Evolutionary conservation across 345 rosid genomes (phyloP).

Genomic region (Citrus maxima): DNA sequence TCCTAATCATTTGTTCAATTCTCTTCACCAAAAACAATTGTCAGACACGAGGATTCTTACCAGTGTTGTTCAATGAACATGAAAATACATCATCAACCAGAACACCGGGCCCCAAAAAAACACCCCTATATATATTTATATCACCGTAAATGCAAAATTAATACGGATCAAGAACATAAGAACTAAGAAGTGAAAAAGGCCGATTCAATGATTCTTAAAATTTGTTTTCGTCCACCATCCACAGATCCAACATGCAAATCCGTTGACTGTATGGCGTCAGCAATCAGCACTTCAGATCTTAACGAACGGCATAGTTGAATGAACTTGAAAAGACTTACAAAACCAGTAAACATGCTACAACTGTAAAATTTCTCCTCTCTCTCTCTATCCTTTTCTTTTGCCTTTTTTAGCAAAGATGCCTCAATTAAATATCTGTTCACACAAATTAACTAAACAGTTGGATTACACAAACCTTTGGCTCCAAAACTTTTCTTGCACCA

Average conservation of each 20-base stretch:
- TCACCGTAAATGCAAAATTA: not conserved
- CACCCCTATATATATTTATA: too few species aligned
- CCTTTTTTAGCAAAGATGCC: not conserved
- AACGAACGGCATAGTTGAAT: not conserved
- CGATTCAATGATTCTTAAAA: not conserved
- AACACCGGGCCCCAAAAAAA: too few species aligned
- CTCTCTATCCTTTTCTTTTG: not conserved
- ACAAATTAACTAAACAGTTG: not conserved
- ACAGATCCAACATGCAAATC: not conserved
- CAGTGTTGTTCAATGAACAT: too few species aligned
- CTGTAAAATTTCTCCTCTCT: not conserved
- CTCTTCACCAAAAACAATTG: too few species aligned
- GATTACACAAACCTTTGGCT: not conserved
- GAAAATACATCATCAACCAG: too few species aligned
- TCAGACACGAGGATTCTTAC: too few species aligned
- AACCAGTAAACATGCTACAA: not conserved
- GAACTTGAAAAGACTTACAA: not conserved
- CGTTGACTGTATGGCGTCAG: not conserved
- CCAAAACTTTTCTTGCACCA: not conserved
- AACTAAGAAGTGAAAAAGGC: not conserved
- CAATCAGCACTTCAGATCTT: too few species aligned
- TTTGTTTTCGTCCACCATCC: not conserved
- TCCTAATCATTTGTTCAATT: too few species aligned
- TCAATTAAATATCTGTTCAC: not conserved
- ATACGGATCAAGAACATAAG: not conserved